These are phyloP conservation scores for Calycina marina DNA, from an alignment of 2,329 filamentous ascomycete species.

Conservation along the genomic window DNA sequence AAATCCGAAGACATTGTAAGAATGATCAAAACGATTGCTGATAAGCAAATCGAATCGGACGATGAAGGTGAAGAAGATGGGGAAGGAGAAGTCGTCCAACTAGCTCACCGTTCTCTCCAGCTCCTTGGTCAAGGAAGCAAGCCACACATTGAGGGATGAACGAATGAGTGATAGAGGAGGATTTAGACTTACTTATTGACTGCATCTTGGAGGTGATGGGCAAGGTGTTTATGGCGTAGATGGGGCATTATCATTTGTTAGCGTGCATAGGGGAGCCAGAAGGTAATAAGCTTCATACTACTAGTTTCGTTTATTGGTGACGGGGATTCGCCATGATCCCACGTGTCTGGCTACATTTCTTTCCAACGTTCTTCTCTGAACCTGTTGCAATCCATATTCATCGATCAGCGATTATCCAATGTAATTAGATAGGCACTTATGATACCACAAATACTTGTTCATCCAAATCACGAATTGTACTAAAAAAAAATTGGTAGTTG, in stretches of 20 bases:
- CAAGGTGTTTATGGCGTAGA: constrained; percentile 23
- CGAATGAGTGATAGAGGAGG: constrained; percentile 13
- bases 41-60: constrained; percentile 76
- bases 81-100: constrained; percentile 80
- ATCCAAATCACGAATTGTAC: constrained; percentile 3
- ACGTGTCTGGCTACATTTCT: constrained; percentile 12
- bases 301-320: constrained; percentile 7
- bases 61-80: constrained; percentile 80
- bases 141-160: constrained; percentile 62
- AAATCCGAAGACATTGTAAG: constrained; percentile 83
- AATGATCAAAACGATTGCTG: constrained; percentile 83
- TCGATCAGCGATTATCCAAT: constrained; percentile 18
- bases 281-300: constrained; percentile 12
- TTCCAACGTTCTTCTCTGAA: constrained; percentile 17
- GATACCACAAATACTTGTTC: constrained; percentile 17
- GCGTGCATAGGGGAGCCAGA: constrained; percentile 23
- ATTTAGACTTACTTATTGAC: constrained; percentile 18
- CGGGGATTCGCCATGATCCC: constrained; percentile 7
- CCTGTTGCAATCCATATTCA: constrained; percentile 16
- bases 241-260: constrained; percentile 18
- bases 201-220: constrained; percentile 21
- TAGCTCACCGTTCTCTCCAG: constrained; percentile 82
- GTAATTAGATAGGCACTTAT: constrained; percentile 24
- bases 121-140: constrained; percentile 68
- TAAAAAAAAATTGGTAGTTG: too few relatives aligned